Evolutionary conservation across 2,329 filamentous ascomycete species (phyloP).

Genomic region (Colletotrichum melonis): DNA sequence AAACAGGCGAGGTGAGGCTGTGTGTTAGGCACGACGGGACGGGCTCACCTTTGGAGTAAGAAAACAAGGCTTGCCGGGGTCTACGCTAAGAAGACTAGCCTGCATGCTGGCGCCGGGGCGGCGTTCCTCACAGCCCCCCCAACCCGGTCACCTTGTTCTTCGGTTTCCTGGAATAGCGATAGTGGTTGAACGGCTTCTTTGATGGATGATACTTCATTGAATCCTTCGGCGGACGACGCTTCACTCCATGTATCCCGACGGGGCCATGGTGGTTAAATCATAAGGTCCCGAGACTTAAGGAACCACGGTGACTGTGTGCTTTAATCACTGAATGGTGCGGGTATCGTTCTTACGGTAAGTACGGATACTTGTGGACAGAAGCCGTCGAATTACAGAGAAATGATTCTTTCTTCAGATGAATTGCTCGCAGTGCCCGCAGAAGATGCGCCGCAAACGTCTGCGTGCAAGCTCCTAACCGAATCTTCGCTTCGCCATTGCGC

Average conservation of each 20-base stretch:
- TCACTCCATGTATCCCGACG: not conserved
- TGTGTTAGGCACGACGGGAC: constrained; percentile 10
- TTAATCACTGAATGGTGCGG: not conserved
- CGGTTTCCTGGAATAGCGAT: not conserved
- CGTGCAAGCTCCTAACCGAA: not conserved
- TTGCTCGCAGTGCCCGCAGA: not conserved
- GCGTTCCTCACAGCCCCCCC: constrained; percentile 1
- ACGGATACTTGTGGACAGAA: not conserved
- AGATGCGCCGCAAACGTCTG: not conserved
- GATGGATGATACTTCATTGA: not conserved
- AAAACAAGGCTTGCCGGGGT: not conserved
- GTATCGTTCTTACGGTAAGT: not conserved
- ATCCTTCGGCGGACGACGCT: not conserved
- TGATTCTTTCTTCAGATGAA: not conserved
- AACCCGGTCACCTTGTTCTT: not conserved
- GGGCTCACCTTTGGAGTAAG: not conserved
- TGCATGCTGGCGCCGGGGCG: not conserved
- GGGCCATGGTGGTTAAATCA: not conserved
- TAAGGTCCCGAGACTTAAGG: not conserved
- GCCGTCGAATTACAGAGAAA: not conserved
- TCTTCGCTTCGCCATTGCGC: not conserved
- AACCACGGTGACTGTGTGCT: not conserved
- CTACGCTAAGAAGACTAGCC: not conserved
- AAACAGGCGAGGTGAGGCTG: constrained; percentile 7
- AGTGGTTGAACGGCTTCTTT: not conserved